These are phyloP conservation scores for Cercospora janseana DNA, from an alignment of 2,329 filamentous ascomycete genomes.

Conservation along the genomic window DNA sequence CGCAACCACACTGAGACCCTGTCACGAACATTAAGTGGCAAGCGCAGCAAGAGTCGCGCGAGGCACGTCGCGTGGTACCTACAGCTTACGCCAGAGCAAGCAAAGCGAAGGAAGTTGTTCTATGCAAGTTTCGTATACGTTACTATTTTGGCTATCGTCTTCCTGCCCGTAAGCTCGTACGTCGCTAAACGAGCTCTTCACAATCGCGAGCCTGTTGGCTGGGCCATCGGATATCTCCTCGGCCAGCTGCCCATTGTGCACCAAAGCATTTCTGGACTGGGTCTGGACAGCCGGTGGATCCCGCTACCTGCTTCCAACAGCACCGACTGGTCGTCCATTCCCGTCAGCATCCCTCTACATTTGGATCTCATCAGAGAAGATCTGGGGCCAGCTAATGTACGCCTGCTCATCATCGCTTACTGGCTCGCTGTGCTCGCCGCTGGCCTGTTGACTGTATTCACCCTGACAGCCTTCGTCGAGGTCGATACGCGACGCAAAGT, in stretches of 20 bases:
- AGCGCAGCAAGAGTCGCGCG: conserved; percentile 54
- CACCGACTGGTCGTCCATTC: conserved; percentile 11
- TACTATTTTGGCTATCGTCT: conserved; percentile 62
- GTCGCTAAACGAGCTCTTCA: conserved; percentile 66
- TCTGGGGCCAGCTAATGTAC: conserved; percentile 74
- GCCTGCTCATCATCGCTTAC: conserved; percentile 73
- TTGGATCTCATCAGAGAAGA: conserved; percentile 58
- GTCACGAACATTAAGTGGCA: conserved; percentile 9
- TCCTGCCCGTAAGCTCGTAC: conserved; percentile 69
- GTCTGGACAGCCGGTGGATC: conserved; percentile 80
- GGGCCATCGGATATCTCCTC: conserved; percentile 86
- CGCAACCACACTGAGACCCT: conserved; percentile 13
- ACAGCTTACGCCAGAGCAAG: conserved; percentile 75
- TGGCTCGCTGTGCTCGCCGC: conserved; percentile 66
- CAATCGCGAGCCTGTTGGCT: conserved; percentile 79
- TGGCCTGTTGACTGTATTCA: conserved; percentile 71
- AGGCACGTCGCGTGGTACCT: conserved; percentile 70
- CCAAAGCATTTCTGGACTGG: conserved; percentile 65
- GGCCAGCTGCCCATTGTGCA: conserved; percentile 73
- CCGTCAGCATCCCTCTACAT: conserved; percentile 50
- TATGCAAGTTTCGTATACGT: conserved; percentile 79
- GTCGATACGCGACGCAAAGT: conserved; percentile 96
- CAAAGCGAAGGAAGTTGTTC: conserved; percentile 71
- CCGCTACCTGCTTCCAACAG: conserved; percentile 58
- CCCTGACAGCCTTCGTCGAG: conserved; percentile 79